Base-by-base conservation (phyloP, 257 asterid species). In the Primulina tabacum region DNA sequence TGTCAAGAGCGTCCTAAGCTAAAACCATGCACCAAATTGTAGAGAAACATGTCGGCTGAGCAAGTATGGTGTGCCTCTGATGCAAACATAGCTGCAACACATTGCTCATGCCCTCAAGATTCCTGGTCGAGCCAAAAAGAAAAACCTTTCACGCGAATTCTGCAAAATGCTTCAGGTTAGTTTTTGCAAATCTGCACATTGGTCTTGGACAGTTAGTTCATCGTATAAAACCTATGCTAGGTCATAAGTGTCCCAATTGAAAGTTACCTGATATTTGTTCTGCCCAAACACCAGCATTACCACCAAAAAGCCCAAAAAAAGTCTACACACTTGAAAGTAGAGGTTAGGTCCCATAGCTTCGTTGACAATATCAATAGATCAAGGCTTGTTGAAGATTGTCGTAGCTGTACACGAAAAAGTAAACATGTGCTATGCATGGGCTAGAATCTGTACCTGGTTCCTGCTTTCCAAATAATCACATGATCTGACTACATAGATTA, bases 341-440 rank as follows among this genome's bases (percentile, higher is more conserved):
- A 33, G 68, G 18, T 12, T 11, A 21, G 55, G 28, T 12, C 34
- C 18, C 75, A 30, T 32, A n/a, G 71, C 5, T 52, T 71, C 26
- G 34, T 7, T 35, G 28, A 30, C 18, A 21, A 56, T 68, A 68
- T 28, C 57, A 24, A 57, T 37, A 64, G 8, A 14, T 32, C 18
- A 64, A 17, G 47, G 35, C 65, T 64, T 47, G 33, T 64, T 29
- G 35, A 1, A 62, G 26, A 62, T 57, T 70, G 32, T 52, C 32
- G 28, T 67, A 73, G 68, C 67, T 43, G 20, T 6, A 8, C 24
- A 60, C 34, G 26, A 65, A 28, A 20, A n/a, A 29, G 26, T 64
- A 63, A 20, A 16, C 21, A 43, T 16, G 57, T 6, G 65, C 59
- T n/a, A 8, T 53, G 65, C 17, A n/a, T 57, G 67, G 28, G n/a